Base-by-base conservation (phyloP, 805 yeast species). In the Pichia scutulata region DNA sequence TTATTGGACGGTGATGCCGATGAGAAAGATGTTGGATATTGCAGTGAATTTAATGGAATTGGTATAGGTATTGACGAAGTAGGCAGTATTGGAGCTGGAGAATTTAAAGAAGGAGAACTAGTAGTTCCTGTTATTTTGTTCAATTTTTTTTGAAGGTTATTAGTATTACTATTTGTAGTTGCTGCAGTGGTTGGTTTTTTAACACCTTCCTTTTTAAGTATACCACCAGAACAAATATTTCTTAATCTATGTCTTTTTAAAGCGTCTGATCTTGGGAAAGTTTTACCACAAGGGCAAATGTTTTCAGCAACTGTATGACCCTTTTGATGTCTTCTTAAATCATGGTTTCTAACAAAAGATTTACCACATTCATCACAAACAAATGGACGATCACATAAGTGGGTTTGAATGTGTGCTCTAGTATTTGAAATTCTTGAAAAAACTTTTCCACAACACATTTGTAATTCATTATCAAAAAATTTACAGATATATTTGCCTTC, bases 381-480 rank as follows among this genome's bases (percentile, higher is more conserved):
- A 67, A 88, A 92, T 1, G 99, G 99, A 55, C 97, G 73, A 65
- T 95, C 99, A 64, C 92, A 83, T 46, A 93, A 69, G 72, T 93
- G 99, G 0, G 99, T 93, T 65, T 93, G 99, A 50, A 93, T 90
- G 66, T 93, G 99, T 0, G 97, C 88, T 54, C 98, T 73, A 13
- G 89, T 88, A 61, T 93, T 93, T 67, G 95, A 95, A 44, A 96
- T 75, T 61, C 99, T 75, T 8, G 89, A 81, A 68, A 93, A 92
- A 49, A 76, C 70, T 68, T 93, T 89, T 10, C 86, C 85, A 69
- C 99, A 93, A 49, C 75, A 74, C 16, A 84, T 78, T 26, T 46
- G 50, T n/a, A 52, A 39, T 41, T 52, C 51, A 24, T 46, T 47
- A 43, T 52, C 51, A 13, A 51, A 47, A 66, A 74, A 92, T 52